Evolutionary conservation across 345 rosid species (phyloP), one percentile per base, ranked within the genome.

Genomic region (Alliaria petiolata): DNA sequence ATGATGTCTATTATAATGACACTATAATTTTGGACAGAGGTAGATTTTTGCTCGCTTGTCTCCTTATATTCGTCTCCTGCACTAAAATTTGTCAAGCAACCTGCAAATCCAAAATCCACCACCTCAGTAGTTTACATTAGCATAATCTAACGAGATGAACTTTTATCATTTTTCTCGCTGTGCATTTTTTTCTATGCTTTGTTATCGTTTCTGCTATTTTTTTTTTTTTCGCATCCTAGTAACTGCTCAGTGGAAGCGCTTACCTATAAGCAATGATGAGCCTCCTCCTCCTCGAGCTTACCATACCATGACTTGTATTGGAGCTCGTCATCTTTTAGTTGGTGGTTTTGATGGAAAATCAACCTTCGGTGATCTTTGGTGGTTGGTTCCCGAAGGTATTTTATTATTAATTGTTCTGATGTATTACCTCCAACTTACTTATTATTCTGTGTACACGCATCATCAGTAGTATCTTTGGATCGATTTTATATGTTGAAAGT

Each of bases 341-440:
- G 99, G 99, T 71, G 98, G 99, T 66, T 88, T 86, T 51, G 96
- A 95, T 85, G 99, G 99, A 72, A 95, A 95, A 80, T 78, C 81
- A 25, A 91, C 96, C 36, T 95, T 81, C 58, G 96, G 89, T 55
- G 98, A 95, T 87, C 53, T 91, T 9, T 95, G 98, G 99, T 95
- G 98, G 96, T 65, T 91, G 86, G 98, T 85, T 74, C 86, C 95
- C 4, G 97, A 91, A 89, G 99, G 98, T 95, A 84, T 47, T 35
- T 46, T 31, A 56, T 42, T 38, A 43, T 40, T 60, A 52, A 49
- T 58, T 26, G 9, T 45, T n/a, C 70, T 61, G 35, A 42, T 67
- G 47, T 26, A 22, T 3, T 25, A 25, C 26, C 26, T 25, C 26
- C 26, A 25, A 25, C 26, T 25, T 25, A 25, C 2, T 25, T 25